phyloP scores from a whole-genome alignment of 345 rosid species.

The Gossypium ekmanianum region DNA sequence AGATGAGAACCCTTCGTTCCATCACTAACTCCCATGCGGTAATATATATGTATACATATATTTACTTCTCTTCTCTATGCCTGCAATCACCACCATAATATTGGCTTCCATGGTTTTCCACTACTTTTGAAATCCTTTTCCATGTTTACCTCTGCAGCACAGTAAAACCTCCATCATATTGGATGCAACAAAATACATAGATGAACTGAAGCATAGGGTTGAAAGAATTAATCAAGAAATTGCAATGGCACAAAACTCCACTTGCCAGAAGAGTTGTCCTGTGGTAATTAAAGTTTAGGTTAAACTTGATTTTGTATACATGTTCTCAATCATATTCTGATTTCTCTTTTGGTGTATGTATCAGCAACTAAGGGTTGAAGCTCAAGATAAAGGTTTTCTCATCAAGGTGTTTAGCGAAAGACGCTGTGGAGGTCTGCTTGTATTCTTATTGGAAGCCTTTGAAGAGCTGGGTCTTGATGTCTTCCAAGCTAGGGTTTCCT shows the following conservation, averaged over 20 bases:
- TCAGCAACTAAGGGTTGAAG: constrained; percentile 51
- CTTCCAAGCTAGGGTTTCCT: constrained; percentile 73
- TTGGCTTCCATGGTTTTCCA: too few species aligned
- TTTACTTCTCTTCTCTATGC: background rate
- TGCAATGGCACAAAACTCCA: constrained; percentile 17
- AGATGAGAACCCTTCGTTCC: constrained; percentile 52
- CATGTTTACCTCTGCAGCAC: constrained; percentile 36
- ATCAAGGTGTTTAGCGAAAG: constrained; percentile 42
- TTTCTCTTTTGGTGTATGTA: background rate
- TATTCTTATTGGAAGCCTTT: constrained; percentile 61
- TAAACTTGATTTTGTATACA: background rate
- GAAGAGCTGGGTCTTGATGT: constrained; percentile 66
- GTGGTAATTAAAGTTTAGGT: constrained; percentile 18
- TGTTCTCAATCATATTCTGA: background rate
- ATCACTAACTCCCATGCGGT: constrained; percentile 55
- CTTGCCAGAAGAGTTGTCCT: constrained; percentile 8
- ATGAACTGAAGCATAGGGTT: constrained; percentile 66
- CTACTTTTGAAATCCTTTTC: background rate
- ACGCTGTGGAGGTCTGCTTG: constrained; percentile 50
- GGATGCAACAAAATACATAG: constrained; percentile 77
- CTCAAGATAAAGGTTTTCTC: constrained; percentile 49
- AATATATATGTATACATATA: background rate
- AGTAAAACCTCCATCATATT: constrained; percentile 54
- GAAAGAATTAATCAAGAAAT: constrained; percentile 52
- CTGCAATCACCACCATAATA: too few species aligned